Base-by-base conservation (phyloP, 2,329 filamentous ascomycete genomes). In the Epichloe sp. region DNA sequence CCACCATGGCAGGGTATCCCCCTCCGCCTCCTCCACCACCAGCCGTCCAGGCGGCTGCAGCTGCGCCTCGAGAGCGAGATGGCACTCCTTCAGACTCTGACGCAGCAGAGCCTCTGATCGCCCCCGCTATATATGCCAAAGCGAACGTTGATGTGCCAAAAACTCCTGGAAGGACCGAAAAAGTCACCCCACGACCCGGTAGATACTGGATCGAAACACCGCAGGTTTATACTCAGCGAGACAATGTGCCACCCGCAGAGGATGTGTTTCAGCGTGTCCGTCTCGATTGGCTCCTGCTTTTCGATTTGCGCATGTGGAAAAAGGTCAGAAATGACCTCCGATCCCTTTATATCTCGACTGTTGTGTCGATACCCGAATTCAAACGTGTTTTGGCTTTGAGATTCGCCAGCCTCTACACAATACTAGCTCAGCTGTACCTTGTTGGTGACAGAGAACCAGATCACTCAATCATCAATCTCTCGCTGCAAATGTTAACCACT, bases 391-490 rank as follows among this genome's bases (percentile, higher is more conserved):
- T 98, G 51, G 90, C 91, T 2, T 73, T 98, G 43, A 82, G 93
- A n/a, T 94, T 98, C 65, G 88, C 94, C 49, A 91, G 89, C 1
- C 75, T 98, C 3, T 98, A 98, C 68, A 97, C 93, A 2, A 87
- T 86, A 2, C 72, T 98, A 46, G 90, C 93, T 5, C 91, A 98
- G 64, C 74, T 98, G 3, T 98, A 97, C 65, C 78, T 98, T 34
- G 93, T 98, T 57, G 91, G 91, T 14, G 93, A 98, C 63, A 79
- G 93, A 56, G 93, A 98, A 65, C 93, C 93, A 2, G 93, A 98
- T 62, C 91, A 97, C 67, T 97, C 91, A 11, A 97, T 98, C 63
- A 95, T 98, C 73, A 96, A 96, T 63, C 79, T 98, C 38, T 97
- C 91, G 4, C 73, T 97, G 34, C 93, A 98, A 64, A 94, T 98